Evolutionary conservation across 1,284 basidiomycete species (phyloP).

Genomic region (Ustilago xerochloae): DNA sequence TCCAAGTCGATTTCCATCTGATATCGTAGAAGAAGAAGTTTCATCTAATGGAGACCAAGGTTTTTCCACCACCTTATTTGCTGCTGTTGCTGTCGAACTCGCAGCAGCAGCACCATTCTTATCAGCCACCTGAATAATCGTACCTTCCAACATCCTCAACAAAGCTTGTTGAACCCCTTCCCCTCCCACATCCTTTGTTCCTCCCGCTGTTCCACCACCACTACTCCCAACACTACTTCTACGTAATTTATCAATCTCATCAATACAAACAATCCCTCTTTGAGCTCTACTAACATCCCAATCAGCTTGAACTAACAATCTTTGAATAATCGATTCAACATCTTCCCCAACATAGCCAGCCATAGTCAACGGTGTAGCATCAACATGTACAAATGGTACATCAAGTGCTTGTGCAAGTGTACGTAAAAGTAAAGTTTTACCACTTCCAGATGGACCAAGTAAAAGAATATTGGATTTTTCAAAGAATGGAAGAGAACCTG

Average conservation of each 20-base stretch:
- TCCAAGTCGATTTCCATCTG: conserved; percentile 9
- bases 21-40: too few relatives aligned
- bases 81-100: background rate
- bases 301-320: conserved; percentile 40
- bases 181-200: conserved; percentile 89
- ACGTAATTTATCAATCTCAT: conserved; percentile 94
- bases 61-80: background rate
- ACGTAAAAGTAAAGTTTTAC: conserved; percentile 53
- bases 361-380: conserved; percentile 57
- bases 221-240: conserved; percentile 59
- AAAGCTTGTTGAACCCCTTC: conserved; percentile 95
- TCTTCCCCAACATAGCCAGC: conserved; percentile 61
- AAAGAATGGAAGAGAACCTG: conserved; percentile 67
- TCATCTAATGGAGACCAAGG: too few relatives aligned
- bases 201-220: conserved; percentile 71
- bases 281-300: conserved; percentile 47
- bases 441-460: conserved; percentile 75
- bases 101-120: conserved; percentile 20
- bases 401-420: conserved; percentile 52
- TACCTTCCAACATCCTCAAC: conserved; percentile 91
- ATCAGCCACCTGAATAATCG: conserved; percentile 78
- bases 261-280: conserved; percentile 84
- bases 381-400: conserved; percentile 56
- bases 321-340: conserved; percentile 49
- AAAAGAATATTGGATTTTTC: conserved; percentile 88